These are phyloP conservation scores for Nakaseomyces nivariensis DNA, from an alignment of 1,139 yeast genomes.

Conservation along the genomic window DNA sequence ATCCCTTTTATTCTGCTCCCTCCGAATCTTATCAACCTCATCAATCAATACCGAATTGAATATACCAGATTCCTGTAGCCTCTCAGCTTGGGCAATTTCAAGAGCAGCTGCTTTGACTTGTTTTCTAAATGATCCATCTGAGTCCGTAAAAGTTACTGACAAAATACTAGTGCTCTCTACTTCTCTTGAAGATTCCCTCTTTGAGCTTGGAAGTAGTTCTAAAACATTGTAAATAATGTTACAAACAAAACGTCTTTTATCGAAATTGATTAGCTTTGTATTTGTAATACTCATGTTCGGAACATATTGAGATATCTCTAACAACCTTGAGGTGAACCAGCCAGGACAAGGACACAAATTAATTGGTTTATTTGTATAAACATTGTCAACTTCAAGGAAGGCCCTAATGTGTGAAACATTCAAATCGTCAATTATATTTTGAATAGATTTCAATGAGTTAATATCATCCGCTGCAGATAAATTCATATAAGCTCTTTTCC, in stretches of 20 bases:
- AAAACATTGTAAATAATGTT: conserved; percentile 44
- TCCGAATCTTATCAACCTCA: conserved; percentile 42
- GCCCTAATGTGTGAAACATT: conserved; percentile 17
- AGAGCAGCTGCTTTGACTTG: conserved; percentile 34
- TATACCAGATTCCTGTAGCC: conserved; percentile 30
- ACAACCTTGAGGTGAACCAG: conserved; percentile 52
- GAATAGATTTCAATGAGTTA: conserved; percentile 11
- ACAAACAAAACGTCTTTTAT: conserved; percentile 54
- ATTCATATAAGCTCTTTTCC: conserved; percentile 20
- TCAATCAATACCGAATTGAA: conserved; percentile 37
- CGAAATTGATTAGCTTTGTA: conserved; percentile 52
- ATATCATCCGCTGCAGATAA: conserved; percentile 5
- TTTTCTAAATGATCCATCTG: conserved; percentile 15
- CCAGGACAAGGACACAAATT: conserved; percentile 79
- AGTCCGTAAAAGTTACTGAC: conserved; percentile 12
- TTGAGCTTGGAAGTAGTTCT: conserved; percentile 30
- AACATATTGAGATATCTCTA: conserved; percentile 57
- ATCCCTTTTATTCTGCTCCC: conserved; percentile 42
- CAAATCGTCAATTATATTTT: conserved; percentile 14
- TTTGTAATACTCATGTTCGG: conserved; percentile 58
- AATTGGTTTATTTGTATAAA: conserved; percentile 40
- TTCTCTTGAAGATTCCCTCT: conserved; percentile 11
- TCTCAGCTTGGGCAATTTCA: conserved; percentile 33
- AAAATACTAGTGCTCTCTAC: conserved; percentile 5
- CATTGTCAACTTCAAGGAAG: conserved; percentile 29